Evolutionary conservation across 345 rosid species (phyloP), one percentile per base, ranked within the genome.

Genomic region (Aurinia saxatilis): DNA sequence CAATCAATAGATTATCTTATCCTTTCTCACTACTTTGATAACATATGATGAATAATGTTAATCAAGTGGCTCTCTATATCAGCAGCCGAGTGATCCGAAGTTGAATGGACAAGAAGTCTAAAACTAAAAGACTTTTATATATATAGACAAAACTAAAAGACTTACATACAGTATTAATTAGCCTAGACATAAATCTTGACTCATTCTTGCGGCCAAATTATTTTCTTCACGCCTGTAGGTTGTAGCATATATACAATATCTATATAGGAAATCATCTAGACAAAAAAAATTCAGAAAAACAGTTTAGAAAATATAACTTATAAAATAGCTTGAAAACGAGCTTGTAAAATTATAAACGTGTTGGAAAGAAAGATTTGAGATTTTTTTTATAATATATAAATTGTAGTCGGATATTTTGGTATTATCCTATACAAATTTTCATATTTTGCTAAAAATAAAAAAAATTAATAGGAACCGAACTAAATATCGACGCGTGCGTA

Each of bases 391-490:
- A 21, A 21, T 4, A 3, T 5, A 0, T 33, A 31, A 33, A 15
- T 5, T 33, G 27, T 7, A 11, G 7, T 35, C 58, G 16, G 42
- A 18, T 12, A 12, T 11, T 35, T 35, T 11, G 5, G 10, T 35
- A 17, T 34, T 9, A 35, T 53, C 36, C n/a, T 50, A 3, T 5
- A 9, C 27, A 34, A 8, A 5, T 10, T 6, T 48, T 58, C 17
- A 9, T 4, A 13, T 3, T 58, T 31, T 18, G 41, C 31, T 19
- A 45, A 0, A 16, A 7, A 51, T n/a, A n/a, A n/a, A n/a, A n/a
- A n/a, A n/a, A n/a, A n/a, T n/a, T n/a, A n/a, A 54, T 42, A 13
- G 46, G 16, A 66, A 30, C 17, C n/a, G 37, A 67, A 50, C 47
- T 11, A 11, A 13, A 60, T 16, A 35, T 42, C n/a, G 53, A 50